Base-by-base conservation (phyloP, 352 stramenopile species). In the Thalassiosira livingstoniorum region DNA sequence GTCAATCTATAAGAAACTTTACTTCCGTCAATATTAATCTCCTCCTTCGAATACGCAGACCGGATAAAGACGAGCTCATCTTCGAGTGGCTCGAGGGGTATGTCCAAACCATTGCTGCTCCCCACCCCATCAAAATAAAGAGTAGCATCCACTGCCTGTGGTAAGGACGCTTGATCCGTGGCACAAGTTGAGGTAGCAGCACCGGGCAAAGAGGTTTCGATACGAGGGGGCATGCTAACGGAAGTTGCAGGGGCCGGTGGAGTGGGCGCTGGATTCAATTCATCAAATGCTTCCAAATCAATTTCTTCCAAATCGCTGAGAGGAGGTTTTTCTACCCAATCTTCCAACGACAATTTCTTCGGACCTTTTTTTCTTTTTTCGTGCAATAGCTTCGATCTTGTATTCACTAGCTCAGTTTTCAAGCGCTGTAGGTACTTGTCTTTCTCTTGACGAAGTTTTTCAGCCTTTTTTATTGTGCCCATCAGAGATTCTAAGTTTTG, bases 11-110 rank as follows among this genome's bases (percentile, higher is more conserved):
- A 70, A 37, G 58, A 78, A 10, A 83, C 67, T 55, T 64, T 77
- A 43, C 68, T 64, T 29, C 47, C 70, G 37, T 45, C 55, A 2
- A 77, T 42, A 5, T 29, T 23, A 57, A 83, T 60, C 45, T 83
- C 75, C 4, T 83, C 43, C 37, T 31, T 11, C 31, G 47, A 63
- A 62, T 78, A 83, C n/a, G 75, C 75, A 47, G 75, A 83, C 25
- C 29, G 39, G 32, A 83, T 71, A 42, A 83, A 83, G 21, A 55
- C 55, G 18, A 83, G 51, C 31, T 83, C 75, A 61, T 83, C 75
- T 34, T 78, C 27, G 7, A 83, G 27, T n/a, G 42, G 47, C 25
- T 61, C 39, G 37, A 25, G 34, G 21, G 42, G 37, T 29, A 76
- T 35, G n/a, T 82, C 74, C 25, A 31, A 27, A 57, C 18, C 67